Evolutionary conservation across 2,329 filamentous ascomycete genomes (phyloP), one percentile per base, ranked within the genome.

Genomic region (Penicillium italicum): DNA sequence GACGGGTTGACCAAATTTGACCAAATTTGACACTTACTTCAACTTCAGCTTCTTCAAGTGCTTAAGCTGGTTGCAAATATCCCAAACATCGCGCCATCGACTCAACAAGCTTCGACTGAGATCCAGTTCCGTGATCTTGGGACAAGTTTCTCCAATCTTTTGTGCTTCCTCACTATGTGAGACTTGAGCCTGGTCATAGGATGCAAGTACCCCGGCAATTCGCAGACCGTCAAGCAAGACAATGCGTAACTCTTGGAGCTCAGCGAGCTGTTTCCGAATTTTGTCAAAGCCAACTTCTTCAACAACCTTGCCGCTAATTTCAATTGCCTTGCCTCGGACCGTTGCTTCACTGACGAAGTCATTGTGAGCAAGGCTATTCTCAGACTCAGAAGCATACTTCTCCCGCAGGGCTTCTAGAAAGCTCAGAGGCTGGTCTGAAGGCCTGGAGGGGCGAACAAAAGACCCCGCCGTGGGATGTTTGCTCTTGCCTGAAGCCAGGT

Each of bases 201-300:
- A 60, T 4, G 65, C 59, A 11, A 72, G 56, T 7, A 76, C 65
- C 7, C 76, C 73, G 12, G 62, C 64, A 18, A 97, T 82, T 48
- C 84, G 79, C 68, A 90, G 75, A 14, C 88, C 86, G 74, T 97
- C 92, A 8, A 99, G 79, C 37, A 97, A 84, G 47, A 95, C 86
- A 53, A 92, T 86, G 62, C 82, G 87, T 57, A 97, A 80, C 65
- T 94, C 89, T 52, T 87, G 79, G 31, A 97, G 79, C 68, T 88
- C 66, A 6, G 91, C 88, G 67, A 95, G 86, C 73, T 92, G 85
- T 62, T 82, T 82, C 41, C 88, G 85, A 62, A 97, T 90, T 79
- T 97, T 97, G 64, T 96, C 91, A 65, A 97, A 97, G 30, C 94
- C 94, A 33, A 97, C 85, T 75, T 97, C 93, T 75, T 97, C 89